Conservation (phyloP, 441 rosid species). For the Capsella rubella region DNA sequence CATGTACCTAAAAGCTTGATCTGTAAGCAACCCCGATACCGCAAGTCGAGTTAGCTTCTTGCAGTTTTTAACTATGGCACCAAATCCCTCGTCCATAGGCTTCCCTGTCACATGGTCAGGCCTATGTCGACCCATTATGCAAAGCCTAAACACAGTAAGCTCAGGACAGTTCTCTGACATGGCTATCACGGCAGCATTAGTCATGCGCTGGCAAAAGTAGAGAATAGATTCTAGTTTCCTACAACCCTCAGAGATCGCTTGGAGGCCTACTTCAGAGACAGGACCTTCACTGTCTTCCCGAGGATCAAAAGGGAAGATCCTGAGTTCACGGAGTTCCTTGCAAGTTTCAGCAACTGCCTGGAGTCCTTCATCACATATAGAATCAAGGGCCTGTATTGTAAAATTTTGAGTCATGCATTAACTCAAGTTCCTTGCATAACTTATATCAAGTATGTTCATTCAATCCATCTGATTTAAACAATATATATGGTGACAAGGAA, state of each 20-base stretch:
- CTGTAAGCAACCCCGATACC: constrained; percentile 79
- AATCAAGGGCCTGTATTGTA: constrained; percentile 73
- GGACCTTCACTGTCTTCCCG: constrained; percentile 77
- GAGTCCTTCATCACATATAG: constrained; percentile 87
- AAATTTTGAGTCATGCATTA: constrained; percentile 37
- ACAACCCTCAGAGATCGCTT: constrained; percentile 90
- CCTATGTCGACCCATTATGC: constrained; percentile 82
- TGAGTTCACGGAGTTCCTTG: constrained; percentile 79
- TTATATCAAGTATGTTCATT: not conserved
- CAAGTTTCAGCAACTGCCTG: constrained; percentile 78
- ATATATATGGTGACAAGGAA: not conserved
- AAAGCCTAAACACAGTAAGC: constrained; percentile 79
- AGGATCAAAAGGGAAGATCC: constrained; percentile 76
- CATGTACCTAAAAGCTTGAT: constrained; percentile 75
- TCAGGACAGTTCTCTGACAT: constrained; percentile 89
- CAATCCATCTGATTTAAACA: not conserved
- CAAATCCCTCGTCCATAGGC: constrained; percentile 93
- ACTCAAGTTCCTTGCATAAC: not conserved
- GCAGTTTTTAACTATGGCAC: constrained; percentile 89
- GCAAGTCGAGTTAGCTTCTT: constrained; percentile 87
- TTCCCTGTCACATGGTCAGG: constrained; percentile 71
- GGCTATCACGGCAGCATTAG: constrained; percentile 85
- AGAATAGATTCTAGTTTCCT: constrained; percentile 76
- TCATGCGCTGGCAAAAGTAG: constrained; percentile 86
- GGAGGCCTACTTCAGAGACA: constrained; percentile 84